These are phyloP conservation scores for Sordariomycetes sp. DNA, from an alignment of 2,329 filamentous ascomycete genomes.

Conservation along the genomic window DNA sequence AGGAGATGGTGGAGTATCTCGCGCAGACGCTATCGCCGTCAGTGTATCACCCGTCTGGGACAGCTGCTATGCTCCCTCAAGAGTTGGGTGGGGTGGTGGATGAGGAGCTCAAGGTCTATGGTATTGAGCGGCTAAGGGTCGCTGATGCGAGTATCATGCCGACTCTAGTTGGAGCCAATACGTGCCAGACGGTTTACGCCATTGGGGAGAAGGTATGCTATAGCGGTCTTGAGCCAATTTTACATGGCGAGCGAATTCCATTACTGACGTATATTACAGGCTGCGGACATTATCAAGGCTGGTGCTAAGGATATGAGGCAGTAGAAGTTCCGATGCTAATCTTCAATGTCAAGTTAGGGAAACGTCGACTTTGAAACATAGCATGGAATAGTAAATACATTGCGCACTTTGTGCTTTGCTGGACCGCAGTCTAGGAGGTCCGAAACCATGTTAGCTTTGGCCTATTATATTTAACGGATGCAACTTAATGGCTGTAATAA, in stretches of 20 bases:
- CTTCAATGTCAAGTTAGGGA: too few relatives aligned
- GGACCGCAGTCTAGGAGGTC: too few relatives aligned
- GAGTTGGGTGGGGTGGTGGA: constrained; percentile 31
- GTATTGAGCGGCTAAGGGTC: constrained; percentile 26
- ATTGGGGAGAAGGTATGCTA: constrained; percentile 20
- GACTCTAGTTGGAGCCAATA: constrained; percentile 23
- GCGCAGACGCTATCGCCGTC: constrained; percentile 9
- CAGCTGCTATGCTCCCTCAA: constrained; percentile 32
- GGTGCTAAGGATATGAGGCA: neutral
- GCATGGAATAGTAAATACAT: too few relatives aligned
- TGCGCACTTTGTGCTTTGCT: too few relatives aligned
- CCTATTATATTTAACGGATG: too few relatives aligned
- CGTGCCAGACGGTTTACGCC: constrained; percentile 15
- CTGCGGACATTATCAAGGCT: constrained; percentile 18
- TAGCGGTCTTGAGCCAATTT: neutral
- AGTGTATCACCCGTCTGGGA: constrained; percentile 33
- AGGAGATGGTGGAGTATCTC: constrained; percentile 14
- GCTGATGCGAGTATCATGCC: constrained; percentile 33
- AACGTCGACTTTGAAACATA: too few relatives aligned
- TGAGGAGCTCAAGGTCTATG: constrained; percentile 25
- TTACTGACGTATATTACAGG: constrained; percentile 8
- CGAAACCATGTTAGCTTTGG: too few relatives aligned
- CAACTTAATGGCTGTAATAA: too few relatives aligned
- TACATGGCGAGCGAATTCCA: neutral
- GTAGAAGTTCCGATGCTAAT: too few relatives aligned